These are phyloP conservation scores for Malassezia equina DNA, from an alignment of 1,284 basidiomycete species.

Conservation along the genomic window DNA sequence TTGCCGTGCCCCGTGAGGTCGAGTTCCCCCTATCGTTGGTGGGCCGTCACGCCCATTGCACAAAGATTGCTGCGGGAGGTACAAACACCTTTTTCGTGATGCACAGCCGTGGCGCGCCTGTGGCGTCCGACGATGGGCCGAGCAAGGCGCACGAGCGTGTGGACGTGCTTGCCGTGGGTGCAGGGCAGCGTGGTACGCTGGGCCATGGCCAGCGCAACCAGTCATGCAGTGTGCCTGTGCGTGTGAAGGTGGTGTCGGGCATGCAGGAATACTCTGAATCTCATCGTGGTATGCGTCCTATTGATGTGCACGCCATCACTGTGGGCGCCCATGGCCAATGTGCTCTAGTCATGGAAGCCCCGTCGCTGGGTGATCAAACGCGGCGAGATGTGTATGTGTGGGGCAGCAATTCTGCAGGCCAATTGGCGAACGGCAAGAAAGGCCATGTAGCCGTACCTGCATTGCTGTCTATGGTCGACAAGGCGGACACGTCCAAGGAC, in stretches of 20 bases:
- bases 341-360: constrained; percentile 38
- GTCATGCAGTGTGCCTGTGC: constrained; percentile 61
- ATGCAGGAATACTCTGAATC: constrained; percentile 53
- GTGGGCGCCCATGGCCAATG: constrained; percentile 60
- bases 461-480: constrained; percentile 50
- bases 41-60: constrained; percentile 25
- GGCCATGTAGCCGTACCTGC: constrained; percentile 63
- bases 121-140: constrained; percentile 16
- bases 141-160: constrained; percentile 18
- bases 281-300: constrained; percentile 52
- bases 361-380: constrained; percentile 27
- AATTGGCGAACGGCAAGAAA: constrained; percentile 66
- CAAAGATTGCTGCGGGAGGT: constrained; percentile 49
- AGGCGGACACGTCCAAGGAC: constrained; percentile 37
- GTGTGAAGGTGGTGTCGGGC: constrained; percentile 72
- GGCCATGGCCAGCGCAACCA: constrained; percentile 72
- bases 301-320: constrained; percentile 61
- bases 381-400: constrained; percentile 54
- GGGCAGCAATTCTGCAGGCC: constrained; percentile 47
- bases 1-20: constrained; percentile 76
- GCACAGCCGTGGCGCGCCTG: constrained; percentile 6
- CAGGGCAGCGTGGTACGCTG: constrained; percentile 74
- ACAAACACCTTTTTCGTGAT: constrained; percentile 43
- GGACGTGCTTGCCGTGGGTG: constrained; percentile 70
- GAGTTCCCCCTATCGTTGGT: constrained; percentile 50